Percentiles rank a stretch among this genome's conserved stretches.
phyloP scores from a whole-genome alignment of 176 grass and related monocot genomes.

The Musa beccarii region DNA sequence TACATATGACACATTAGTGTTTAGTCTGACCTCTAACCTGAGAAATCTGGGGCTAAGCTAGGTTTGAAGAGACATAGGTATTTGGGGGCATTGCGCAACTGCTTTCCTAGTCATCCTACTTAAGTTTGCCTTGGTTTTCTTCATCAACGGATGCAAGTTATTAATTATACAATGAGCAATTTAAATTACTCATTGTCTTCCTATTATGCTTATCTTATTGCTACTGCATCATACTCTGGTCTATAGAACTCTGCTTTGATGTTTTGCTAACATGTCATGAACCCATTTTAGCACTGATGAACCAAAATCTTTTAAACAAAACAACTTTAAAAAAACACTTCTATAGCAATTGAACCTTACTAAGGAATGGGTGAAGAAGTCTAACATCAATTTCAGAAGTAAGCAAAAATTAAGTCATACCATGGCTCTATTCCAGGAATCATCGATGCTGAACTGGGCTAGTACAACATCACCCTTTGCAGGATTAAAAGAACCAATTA shows the following conservation, averaged over 20 bases:
- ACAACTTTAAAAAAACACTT: conserved; percentile 2
- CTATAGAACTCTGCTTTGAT: too few species aligned
- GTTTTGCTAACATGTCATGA: too few species aligned
- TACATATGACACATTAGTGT: neutral
- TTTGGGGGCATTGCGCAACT: neutral
- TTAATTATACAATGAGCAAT: too few species aligned
- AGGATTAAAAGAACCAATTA: conserved; percentile 91
- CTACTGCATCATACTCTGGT: too few species aligned
- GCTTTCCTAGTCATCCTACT: neutral
- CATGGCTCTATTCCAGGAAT: conserved; percentile 99
- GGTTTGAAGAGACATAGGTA: neutral
- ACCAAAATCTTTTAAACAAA: neutral
- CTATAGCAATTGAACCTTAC: neutral
- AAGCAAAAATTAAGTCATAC: conserved; percentile 27
- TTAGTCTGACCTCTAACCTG: neutral
- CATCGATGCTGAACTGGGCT: conserved; percentile 72
- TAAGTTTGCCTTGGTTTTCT: neutral
- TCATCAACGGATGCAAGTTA: neutral
- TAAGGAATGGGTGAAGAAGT: neutral
- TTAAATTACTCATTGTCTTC: too few species aligned
- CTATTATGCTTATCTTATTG: too few species aligned
- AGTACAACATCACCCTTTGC: conserved; percentile 79
- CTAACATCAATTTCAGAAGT: neutral
- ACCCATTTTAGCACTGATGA: too few species aligned
- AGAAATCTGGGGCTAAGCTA: neutral